Base-by-base conservation (phyloP, 2,329 filamentous ascomycete genomes). In the Paraconiothyrium brasiliense region DNA sequence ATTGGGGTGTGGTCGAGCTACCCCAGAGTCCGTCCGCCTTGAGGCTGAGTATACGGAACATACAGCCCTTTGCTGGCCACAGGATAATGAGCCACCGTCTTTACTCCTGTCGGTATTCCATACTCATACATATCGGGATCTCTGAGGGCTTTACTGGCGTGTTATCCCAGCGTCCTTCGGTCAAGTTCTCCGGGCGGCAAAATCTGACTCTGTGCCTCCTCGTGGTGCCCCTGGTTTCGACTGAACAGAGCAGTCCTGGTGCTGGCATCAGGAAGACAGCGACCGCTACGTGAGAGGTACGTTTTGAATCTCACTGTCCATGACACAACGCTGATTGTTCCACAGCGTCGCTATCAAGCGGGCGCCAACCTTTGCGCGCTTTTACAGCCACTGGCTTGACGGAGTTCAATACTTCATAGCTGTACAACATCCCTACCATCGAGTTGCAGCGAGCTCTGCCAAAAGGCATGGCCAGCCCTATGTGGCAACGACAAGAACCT, bases 201-300 rank as follows among this genome's bases (percentile, higher is more conserved):
- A 54, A 55, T 52, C 56, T 59, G 60, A 56, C 60, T 65, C 60
- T 60, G 39, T 54, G 37, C 48, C 58, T 65, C 58, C 63, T 24
- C 63, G 63, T 51, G 60, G 48, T 55, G 58, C 57, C 58, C 57
- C 63, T 58, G 41, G 63, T 58, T 35, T 24, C 61, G 51, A 49
- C 63, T 39, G 16, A 57, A 61, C 43, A 62, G 58, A 58, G 60
- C 63, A 65, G 63, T 62, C 50, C 46, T 47, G 55, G 11, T 43
- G 48, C 14, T 27, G 11, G 52, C 41, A 30, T 14, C 41, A 16
- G 41, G 41, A 10, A 37, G 10, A 9, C 9, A 35, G 30, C 30
- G 48, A 37, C 48, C 16, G 32, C 11, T 24, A 27, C 34, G 9
- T 16, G 48, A n/a, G 14, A n/a, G 13, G 46, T 48, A 48, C 14